These are phyloP conservation scores for Mycosphaerella sp. DNA, from an alignment of 2,329 filamentous ascomycete genomes.

Conservation along the genomic window DNA sequence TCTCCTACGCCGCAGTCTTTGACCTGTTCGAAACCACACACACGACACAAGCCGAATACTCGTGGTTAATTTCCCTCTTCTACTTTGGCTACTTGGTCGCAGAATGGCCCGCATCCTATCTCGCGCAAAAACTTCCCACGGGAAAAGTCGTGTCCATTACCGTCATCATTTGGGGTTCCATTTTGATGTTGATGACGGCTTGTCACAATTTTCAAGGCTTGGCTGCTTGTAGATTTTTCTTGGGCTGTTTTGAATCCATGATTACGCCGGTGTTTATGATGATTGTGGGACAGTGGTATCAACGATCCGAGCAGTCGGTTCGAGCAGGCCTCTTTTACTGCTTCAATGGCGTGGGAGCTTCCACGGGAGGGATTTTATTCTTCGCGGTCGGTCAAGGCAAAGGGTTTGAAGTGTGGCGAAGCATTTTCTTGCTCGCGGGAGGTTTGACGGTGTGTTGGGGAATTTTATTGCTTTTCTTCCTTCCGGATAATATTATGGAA, in stretches of 20 bases:
- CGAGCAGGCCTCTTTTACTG: conserved; percentile 49
- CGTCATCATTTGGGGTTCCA: conserved; percentile 57
- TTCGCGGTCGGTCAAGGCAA: conserved; percentile 40
- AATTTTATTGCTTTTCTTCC: conserved; percentile 53
- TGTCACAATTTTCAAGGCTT: conserved; percentile 55
- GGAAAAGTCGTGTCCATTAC: conserved; percentile 31
- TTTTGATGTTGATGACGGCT: conserved; percentile 56
- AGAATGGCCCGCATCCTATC: conserved; percentile 24
- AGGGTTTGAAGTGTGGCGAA: conserved; percentile 37
- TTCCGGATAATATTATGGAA: conserved; percentile 64
- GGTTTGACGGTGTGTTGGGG: conserved; percentile 57
- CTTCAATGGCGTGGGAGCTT: conserved; percentile 69
- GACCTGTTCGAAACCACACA: conserved; percentile 47
- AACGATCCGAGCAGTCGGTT: conserved; percentile 48
- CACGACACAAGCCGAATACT: conserved; percentile 45
- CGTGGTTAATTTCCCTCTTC: conserved; percentile 52
- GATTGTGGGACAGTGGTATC: conserved; percentile 57
- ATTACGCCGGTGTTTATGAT: conserved; percentile 43
- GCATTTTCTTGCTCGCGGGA: conserved; percentile 61
- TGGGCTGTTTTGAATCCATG: conserved; percentile 64
- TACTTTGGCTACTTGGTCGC: conserved; percentile 43
- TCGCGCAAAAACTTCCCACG: conserved; percentile 32
- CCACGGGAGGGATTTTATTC: conserved; percentile 62
- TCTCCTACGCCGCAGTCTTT: conserved; percentile 51
- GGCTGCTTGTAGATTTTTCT: conserved; percentile 55